These are phyloP conservation scores for Hydnomerulius pinastri DNA, from an alignment of 768 basidiomycete species.

Conservation along the genomic window DNA sequence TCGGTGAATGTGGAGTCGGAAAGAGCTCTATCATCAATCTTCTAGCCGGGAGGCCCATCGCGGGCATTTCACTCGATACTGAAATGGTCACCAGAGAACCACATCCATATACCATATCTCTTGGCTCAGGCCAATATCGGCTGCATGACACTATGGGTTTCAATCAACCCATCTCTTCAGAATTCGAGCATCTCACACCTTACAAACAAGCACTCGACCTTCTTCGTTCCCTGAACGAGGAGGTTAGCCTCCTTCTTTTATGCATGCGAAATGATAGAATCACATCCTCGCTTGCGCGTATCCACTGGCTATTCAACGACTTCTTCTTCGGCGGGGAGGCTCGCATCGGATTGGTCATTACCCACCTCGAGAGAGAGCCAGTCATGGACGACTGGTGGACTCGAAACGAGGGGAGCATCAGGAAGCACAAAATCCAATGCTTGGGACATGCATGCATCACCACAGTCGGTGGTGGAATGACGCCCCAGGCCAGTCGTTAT, in stretches of 20 bases:
- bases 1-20: slow-evolving; percentile 26
- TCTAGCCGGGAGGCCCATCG: neutral
- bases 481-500: slow-evolving; percentile 8
- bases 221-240: too few species aligned
- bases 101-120: slow-evolving; percentile 13
- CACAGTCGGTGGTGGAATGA: too few species aligned
- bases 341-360: too few species aligned
- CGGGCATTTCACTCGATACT: slow-evolving; percentile 2
- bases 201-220: too few species aligned
- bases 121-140: slow-evolving; percentile 4
- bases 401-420: slow-evolving; percentile 28
- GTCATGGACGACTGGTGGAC: slow-evolving; percentile 35
- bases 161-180: too few species aligned
- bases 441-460: slow-evolving; percentile 42
- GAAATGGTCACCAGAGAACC: slow-evolving; percentile 29
- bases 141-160: slow-evolving; percentile 19
- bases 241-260: too few species aligned
- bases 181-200: too few species aligned
- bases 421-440: slow-evolving; percentile 30
- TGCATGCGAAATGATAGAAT: too few species aligned
- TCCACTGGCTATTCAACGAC: too few species aligned
- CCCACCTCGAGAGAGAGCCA: slow-evolving; percentile 32
- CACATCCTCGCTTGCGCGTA: too few species aligned
- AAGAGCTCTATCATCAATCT: slow-evolving; percentile 5
- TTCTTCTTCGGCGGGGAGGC: too few species aligned